Base-by-base conservation (phyloP, 768 basidiomycete genomes). In the Agrocybe chaxingu region DNA sequence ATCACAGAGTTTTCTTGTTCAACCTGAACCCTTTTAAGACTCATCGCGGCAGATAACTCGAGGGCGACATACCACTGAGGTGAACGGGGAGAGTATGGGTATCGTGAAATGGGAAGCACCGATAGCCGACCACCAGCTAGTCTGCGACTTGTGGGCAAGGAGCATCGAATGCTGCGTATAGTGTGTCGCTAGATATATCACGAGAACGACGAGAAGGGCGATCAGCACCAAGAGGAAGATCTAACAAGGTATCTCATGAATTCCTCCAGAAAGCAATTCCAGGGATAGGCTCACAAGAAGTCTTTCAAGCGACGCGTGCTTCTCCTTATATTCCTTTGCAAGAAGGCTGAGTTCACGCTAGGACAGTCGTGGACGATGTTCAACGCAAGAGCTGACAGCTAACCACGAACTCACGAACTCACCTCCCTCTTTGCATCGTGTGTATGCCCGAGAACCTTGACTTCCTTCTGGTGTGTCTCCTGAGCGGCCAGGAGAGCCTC, bases 41-140 rank as follows among this genome's bases (percentile, higher is more conserved):
- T 37, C 50, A 50, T n/a, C 8, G 7, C 2, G 12, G 8, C 30
- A 12, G 54, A 16, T 3, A 18, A 18, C 24, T 35, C 42, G 6
- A 8, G 16, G 30, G 32, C 41, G 18, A 70, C 79, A 49, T 52
- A 89, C 87, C 61, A 89, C 88, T 8, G 86, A 88, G 2, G 86
- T 79, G 57, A 89, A 90, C 0, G 87, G 88, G 0, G 88, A 90
- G 12, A 90, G 63, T 3, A 90, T 82, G 3, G 88, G 87, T 18
- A 90, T 84, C 0, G 87, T 89, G 62, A 88, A 88, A 61, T 89
- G 88, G 1, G 77, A 71, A 0, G 84, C 69, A 4, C 68, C 57
- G 37, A 63, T 59, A 3, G 55, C 54, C n/a, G 61, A 57, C 66
- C 70, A 67, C 56, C 65, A 62, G 4, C 54, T 51, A 19, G 61